These are phyloP conservation scores for Plasmodium knowlesi DNA, from an alignment of 169 alveolate genomes.

Conservation along the genomic window DNA sequence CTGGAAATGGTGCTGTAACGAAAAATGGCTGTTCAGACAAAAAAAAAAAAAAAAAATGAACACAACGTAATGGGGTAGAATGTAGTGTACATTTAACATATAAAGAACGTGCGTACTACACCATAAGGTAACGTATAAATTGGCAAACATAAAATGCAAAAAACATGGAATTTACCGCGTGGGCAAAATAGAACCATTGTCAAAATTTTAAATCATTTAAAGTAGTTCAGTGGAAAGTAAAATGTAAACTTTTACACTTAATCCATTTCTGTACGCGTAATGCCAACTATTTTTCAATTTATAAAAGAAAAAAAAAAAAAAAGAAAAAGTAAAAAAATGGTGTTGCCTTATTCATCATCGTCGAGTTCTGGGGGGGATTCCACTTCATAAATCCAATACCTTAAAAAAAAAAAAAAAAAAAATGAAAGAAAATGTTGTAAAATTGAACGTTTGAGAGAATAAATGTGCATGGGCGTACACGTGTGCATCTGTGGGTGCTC, in stretches of 20 bases:
- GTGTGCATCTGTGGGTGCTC: neutral
- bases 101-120: neutral
- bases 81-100: neutral
- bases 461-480: neutral
- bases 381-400: slow-evolving; percentile 92
- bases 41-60: neutral
- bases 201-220: neutral
- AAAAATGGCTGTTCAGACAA: neutral
- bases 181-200: neutral
- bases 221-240: neutral
- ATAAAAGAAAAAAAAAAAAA: slow-evolving; percentile 11
- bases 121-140: neutral
- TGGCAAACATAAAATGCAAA: neutral
- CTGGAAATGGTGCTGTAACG: neutral
- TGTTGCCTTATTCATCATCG: slow-evolving; percentile 43
- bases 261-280: neutral
- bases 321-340: slow-evolving; percentile 17
- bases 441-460: neutral
- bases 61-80: neutral
- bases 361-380: slow-evolving; percentile 90
- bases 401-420: slow-evolving; percentile 34
- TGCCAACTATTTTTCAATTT: neutral
- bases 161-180: neutral
- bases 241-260: neutral
- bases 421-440: neutral